These are phyloP conservation scores for Domatiomyces globalis DNA, from an alignment of 2,329 filamentous ascomycete species.

Conservation along the genomic window DNA sequence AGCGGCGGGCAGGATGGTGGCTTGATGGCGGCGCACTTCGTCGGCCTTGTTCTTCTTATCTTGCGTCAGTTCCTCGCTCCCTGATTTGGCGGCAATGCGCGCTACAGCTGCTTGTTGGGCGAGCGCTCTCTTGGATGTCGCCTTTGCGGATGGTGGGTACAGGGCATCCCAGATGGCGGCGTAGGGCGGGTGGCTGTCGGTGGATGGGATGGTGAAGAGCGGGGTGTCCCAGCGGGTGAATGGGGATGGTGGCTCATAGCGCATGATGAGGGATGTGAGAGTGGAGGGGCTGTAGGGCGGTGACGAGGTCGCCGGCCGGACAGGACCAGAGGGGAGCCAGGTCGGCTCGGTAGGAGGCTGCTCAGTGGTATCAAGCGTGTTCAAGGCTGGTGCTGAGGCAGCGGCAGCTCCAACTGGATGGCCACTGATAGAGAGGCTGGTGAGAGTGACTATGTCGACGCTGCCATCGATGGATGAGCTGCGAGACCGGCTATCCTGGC, in stretches of 20 bases:
- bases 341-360: neutral
- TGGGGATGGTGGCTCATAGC: constrained; percentile 54
- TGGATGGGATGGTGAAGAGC: constrained; percentile 46
- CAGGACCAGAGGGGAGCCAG: constrained; percentile 1
- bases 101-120: constrained; percentile 5
- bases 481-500: constrained; percentile 2
- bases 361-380: neutral
- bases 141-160: constrained; percentile 18
- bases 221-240: constrained; percentile 53
- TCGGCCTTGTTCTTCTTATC: constrained; percentile 14
- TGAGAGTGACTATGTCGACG: constrained; percentile 11
- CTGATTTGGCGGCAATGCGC: constrained; percentile 7
- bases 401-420: neutral
- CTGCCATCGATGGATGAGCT: constrained; percentile 10
- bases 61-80: constrained; percentile 2
- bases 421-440: constrained; percentile 6
- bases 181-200: constrained; percentile 41
- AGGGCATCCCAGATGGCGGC: constrained; percentile 48
- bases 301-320: constrained; percentile 19
- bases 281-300: constrained; percentile 39
- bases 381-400: neutral
- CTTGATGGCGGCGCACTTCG: constrained; percentile 28
- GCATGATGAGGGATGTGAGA: constrained; percentile 50
- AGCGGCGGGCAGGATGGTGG: constrained; percentile 28
- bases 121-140: constrained; percentile 14